Percentiles rank a stretch among this genome's conserved stretches.
Evolutionary conservation across 805 yeast species (phyloP).

Genomic region (Barnettozyma populi): DNA sequence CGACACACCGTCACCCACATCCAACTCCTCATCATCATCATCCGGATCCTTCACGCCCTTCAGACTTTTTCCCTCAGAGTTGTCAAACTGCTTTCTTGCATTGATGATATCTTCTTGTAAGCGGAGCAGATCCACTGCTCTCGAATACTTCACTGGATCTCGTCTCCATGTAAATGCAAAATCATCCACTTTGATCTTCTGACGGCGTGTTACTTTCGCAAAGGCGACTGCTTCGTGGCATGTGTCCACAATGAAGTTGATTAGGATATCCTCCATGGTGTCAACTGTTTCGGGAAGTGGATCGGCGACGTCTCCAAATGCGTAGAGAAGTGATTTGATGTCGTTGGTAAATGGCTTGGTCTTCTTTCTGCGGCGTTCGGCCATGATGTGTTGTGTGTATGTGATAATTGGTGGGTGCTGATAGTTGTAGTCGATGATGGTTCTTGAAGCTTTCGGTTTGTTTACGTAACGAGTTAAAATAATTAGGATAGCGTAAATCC

Average conservation of each 20-base stretch:
- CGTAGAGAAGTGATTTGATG: conserved; percentile 55
- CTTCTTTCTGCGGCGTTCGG: conserved; percentile 30
- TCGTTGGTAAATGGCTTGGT: conserved; percentile 43
- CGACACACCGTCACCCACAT: conserved; percentile 14
- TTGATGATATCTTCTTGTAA: conserved; percentile 57
- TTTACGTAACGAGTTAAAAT: no score
- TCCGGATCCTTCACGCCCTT: conserved; percentile 24
- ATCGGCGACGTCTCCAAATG: conserved; percentile 66
- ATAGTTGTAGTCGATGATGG: background rate
- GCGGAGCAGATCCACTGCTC: conserved; percentile 58
- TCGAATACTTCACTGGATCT: conserved; percentile 63
- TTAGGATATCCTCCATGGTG: conserved; percentile 60
- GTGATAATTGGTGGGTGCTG: background rate
- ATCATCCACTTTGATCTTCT: conserved; percentile 66
- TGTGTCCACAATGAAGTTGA: conserved; percentile 56
- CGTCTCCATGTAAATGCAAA: conserved; percentile 63
- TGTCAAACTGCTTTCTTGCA: conserved; percentile 65
- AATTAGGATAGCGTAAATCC: background rate
- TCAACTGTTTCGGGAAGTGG: conserved; percentile 64
- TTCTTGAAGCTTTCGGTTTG: background rate
- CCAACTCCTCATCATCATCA: conserved; percentile 27
- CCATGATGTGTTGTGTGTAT: conserved; percentile 1
- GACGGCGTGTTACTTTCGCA: conserved; percentile 47
- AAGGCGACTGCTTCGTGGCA: conserved; percentile 48
- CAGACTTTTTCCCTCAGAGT: conserved; percentile 43